Base-by-base conservation (phyloP, 2,329 filamentous ascomycete species). In the Cladosporium oxysporum region DNA sequence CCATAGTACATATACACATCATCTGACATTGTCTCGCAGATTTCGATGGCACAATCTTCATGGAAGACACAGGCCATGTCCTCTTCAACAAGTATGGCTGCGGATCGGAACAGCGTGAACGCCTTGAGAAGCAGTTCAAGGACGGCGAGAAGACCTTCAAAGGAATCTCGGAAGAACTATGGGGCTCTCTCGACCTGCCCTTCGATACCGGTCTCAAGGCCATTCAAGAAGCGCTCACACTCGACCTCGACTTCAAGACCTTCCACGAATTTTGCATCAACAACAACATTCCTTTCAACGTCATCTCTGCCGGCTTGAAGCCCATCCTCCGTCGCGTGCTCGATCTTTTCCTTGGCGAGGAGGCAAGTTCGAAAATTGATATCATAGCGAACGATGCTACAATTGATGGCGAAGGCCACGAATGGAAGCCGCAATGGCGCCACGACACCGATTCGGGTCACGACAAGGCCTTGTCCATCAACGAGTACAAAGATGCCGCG, bases 21-120 rank as follows among this genome's bases (percentile, higher is more conserved):
- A 44, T 63, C 65, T 67, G 58, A 67, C 58, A 65, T 16, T 1
- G 49, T 58, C 58, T 33, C 66, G 2, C 28, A 89, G 87, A 90
- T 76, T 90, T 91, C 71, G 88, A 90, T 75, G 88, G 88, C 68
- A 90, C 88, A 4, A 91, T 91, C 69, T 90, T 89, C 80, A 88
- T 72, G 71, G 66, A 73, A 81, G 87, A 89, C 71, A 90, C 86
- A 1, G 89, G 89, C 53, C 88, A 90, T 74, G 84, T 90, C 69
- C 84, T 91, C 59, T 89, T 90, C 76, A 87, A 90, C 74, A 82
- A 82, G 71, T 83, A 88, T 69, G 88, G 88, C 61, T 90, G 87
- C 76, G 88, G 88, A 31, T 78, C 81, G 26, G 80, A 83, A 68
- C 80, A 81, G 66, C 84, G 87, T 59, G 77, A 84, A 65, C 71